Percentiles rank a stretch among this genome's conserved stretches.
phyloP scores from a whole-genome alignment of 176 grass and related monocot species.

The Tillandsia fasciculata region DNA sequence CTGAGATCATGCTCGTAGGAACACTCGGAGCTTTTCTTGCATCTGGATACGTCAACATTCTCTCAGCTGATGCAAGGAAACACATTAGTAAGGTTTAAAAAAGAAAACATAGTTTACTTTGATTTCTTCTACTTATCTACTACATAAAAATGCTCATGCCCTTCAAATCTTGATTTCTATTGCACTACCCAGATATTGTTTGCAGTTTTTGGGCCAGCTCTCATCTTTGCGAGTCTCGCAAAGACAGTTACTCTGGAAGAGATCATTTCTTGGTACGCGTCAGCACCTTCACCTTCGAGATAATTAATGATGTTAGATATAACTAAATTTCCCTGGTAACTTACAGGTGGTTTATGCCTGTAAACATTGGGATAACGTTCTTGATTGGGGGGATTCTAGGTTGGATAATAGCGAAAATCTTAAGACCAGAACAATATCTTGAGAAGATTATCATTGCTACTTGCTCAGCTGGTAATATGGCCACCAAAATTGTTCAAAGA shows the following conservation, averaged over 20 bases:
- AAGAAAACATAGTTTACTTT: not conserved
- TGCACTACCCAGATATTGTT: constrained; percentile 22
- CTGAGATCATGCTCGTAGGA: constrained; percentile 40
- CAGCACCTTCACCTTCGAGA: not conserved
- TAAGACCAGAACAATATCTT: constrained; percentile 24
- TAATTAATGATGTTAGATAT: not conserved
- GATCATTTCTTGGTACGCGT: constrained; percentile 48
- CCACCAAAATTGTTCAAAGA: not conserved
- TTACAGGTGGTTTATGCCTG: constrained; percentile 63
- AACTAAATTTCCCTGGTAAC: not conserved
- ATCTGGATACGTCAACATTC: constrained; percentile 20
- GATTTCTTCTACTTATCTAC: not conserved
- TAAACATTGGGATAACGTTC: constrained; percentile 43
- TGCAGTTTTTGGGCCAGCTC: constrained; percentile 36
- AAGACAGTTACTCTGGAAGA: constrained; percentile 49
- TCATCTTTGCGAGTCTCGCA: constrained; percentile 46
- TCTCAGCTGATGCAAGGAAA: constrained; percentile 25
- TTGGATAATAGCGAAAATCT: constrained; percentile 29
- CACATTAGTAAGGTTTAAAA: constrained; percentile 43
- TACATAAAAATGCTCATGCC: not conserved
- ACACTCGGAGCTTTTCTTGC: constrained; percentile 34
- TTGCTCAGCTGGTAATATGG: constrained; percentile 40
- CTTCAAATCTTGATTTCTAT: not conserved
- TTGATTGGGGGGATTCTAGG: constrained; percentile 36
- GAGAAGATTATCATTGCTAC: constrained; percentile 37